Evolutionary conservation across 1,139 yeast species (phyloP), one percentile per base, ranked within the genome.

Genomic region (Lodderomyces pseudojiufengensis): DNA sequence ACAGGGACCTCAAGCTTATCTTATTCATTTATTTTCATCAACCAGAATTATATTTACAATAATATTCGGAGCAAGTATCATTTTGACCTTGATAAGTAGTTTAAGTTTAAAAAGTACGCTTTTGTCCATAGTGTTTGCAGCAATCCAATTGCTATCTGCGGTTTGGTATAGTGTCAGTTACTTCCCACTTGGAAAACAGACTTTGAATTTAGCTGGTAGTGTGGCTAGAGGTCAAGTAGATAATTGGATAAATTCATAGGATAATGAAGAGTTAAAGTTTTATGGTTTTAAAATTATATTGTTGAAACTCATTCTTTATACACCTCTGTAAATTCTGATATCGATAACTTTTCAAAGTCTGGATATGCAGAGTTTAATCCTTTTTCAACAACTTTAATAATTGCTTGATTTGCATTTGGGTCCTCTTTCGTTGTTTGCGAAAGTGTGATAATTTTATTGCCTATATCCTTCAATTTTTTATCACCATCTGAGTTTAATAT

Each of bases 221-320:
- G 76, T 76, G 9, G 84, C 84, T 4, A 57, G 78, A 37, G 59
- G 67, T 27, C 83, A 77, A 48, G 82, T 76, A 1, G 82, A 76
- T 42, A 63, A 67, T 31, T 78, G 84, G 84, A 64, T 78, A 31
- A 73, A 63, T 37, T 51, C 64, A 20, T 72, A 33, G 15, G 12
- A 5, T 12, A n/a, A n/a, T n/a, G n/a, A n/a, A n/a, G n/a, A n/a
- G n/a, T n/a, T n/a, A n/a, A n/a, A n/a, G n/a, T n/a, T n/a, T n/a
- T n/a, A n/a, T n/a, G n/a, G n/a, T n/a, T n/a, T n/a, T n/a, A n/a
- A n/a, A 23, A 33, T 24, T 7, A 32, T 27, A 31, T 6, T 24
- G 15, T 33, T 32, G 18, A 12, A 30, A 25, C 37, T 39, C 48
- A 45, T 39, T 41, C 33, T 30, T 34, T 44, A 39, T 45, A 49